Evolutionary conservation across 805 yeast genomes (phyloP), one percentile per base, ranked within the genome.

Genomic region (Ogataea chonburiensis): DNA sequence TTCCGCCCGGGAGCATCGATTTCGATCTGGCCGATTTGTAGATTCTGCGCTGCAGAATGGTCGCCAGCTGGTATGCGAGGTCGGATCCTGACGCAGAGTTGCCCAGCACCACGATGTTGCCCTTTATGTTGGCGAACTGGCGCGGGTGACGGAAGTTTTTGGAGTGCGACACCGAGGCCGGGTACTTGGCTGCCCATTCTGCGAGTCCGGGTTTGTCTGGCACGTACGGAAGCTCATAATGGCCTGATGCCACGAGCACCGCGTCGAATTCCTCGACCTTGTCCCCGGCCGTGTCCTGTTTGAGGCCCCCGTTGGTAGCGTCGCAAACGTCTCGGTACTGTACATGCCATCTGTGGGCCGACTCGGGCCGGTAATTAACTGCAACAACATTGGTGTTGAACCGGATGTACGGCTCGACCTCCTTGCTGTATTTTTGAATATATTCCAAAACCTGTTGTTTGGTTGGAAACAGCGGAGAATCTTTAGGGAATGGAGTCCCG

Each of bases 1-100:
- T 45, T 3, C 75, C 75, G 5, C 75, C 70, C 3, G 77, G 75
- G 33, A 67, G 46, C 18, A 50, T 34, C 38, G 65, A 61, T 28
- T 63, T 70, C 2, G 77, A 69, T 43, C 83, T 63, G 10, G 68
- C 63, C 12, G 81, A 70, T 41, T 76, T 70, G 50, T 70, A 67
- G n/a, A 79, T 63, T 8, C 49, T 55, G 31, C 60, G 62, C 16
- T 67, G 57, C 32, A 74, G 60, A 5, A 45, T 51, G 2, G 67
- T 61, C 2, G 78, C 74, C 16, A 81, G 49, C 53, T 83, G 89
- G 37, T 69, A 71, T 1, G 86, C 75, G 24, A 85, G 64, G 51
- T 86, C 95, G 9, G 76, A 70, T 7, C 87, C 94, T 24, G 86
- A 77, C 2, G 89, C 81, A 3, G 81, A 77, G 47, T 78, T 81